These are phyloP conservation scores for Mycena sanguinolenta DNA, from an alignment of 768 basidiomycete species.

Conservation along the genomic window DNA sequence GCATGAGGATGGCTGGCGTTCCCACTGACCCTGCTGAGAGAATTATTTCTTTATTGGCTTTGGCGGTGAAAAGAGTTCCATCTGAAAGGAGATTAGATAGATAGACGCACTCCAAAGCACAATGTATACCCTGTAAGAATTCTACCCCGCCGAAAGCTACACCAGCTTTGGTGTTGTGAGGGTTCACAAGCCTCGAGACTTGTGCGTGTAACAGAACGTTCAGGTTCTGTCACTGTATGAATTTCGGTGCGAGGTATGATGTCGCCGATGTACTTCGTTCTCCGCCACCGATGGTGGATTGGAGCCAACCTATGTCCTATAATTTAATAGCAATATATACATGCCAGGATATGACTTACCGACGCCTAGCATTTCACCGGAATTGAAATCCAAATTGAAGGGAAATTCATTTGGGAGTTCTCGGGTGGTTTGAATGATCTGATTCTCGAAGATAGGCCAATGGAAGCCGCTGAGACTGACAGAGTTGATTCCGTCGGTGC, in stretches of 20 bases:
- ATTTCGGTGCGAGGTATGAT: conserved; percentile 43
- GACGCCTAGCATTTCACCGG: conserved; percentile 43
- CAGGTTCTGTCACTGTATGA: conserved; percentile 43
- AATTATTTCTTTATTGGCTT: conserved; percentile 47
- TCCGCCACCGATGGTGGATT: conserved; percentile 38
- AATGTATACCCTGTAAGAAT: neutral
- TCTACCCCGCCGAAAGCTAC: neutral
- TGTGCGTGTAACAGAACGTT: conserved; percentile 43
- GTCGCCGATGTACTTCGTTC: conserved; percentile 25
- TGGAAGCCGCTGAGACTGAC: conserved; percentile 49
- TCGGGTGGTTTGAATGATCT: neutral
- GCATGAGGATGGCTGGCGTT: conserved; percentile 44
- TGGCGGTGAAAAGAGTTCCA: conserved; percentile 15
- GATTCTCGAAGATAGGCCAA: conserved; percentile 11
- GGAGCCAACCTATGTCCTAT: neutral
- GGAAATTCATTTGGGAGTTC: neutral
- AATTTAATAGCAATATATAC: neutral
- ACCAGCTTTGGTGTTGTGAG: neutral
- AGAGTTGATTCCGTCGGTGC: conserved; percentile 45
- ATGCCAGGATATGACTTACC: conserved; percentile 32
- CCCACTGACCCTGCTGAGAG: conserved; percentile 49
- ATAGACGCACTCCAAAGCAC: neutral
- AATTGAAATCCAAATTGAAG: conserved; percentile 47
- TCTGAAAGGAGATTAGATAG: neutral
- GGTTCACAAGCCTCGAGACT: conserved; percentile 33